Base-by-base conservation (phyloP, 208 protist species). In the Angomonas deanei region DNA sequence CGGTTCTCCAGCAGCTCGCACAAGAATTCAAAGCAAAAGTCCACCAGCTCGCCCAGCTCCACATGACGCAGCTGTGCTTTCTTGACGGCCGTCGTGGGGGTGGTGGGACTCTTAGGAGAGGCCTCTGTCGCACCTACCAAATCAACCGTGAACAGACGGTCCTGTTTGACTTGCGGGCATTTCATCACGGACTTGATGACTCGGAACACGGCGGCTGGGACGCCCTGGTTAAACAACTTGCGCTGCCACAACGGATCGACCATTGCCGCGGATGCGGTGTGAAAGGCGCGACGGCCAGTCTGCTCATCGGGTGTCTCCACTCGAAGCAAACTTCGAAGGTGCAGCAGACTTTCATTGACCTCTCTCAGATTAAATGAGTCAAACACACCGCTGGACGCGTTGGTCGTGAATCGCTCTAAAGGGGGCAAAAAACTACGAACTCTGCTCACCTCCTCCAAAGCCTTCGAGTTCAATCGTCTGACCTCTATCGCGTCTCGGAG, bases 401-500 rank as follows among this genome's bases (percentile, higher is more conserved):
- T 61, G 8, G 53, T 38, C 23, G 61, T 58, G 55, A 72, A 81
- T 17, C 26, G 38, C 74, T 77, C 54, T 36, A 85, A 50, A 23
- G 79, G 74, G 2, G 79, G 79, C 4, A 85, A 72, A 10, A 81
- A 70, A 11, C 69, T 47, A 30, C 68, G 74, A 33, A 85, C 74
- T 59, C 68, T 70, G 65, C 65, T 73, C 31, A 85, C 70, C 66
- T 85, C 71, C 49, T 76, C 54, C 61, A 73, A 27, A n/a, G 66
- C 50, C 28, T 69, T 72, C 8, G 65, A 61, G 31, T 56, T 66
- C 65, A 81, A 63, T 1, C 74, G 70, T 1, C 70, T 70, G 26
- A 81, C 47, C 62, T 78, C 74, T 36, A 85, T 17, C 5, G 73
- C 74, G 49, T 85, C 78, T 8, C 78, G 68, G 70, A 84, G 76